phyloP scores from a whole-genome alignment of 83 land plant species.

The Picea abies region DNA sequence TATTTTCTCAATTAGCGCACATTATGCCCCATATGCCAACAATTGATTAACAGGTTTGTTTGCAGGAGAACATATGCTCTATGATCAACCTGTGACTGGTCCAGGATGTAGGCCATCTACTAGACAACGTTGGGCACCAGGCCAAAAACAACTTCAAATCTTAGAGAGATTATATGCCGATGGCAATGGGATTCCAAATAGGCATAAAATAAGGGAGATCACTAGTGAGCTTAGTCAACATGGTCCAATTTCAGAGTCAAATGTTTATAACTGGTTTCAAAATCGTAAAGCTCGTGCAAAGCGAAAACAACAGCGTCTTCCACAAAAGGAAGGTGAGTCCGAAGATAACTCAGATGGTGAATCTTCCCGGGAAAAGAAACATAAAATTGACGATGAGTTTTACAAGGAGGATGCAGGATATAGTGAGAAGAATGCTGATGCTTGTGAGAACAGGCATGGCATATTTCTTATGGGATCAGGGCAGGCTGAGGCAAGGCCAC shows the following conservation, averaged over 20 bases:
- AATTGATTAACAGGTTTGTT: background rate
- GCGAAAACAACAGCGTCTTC: constrained; percentile 36
- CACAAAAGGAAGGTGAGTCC: constrained; percentile 23
- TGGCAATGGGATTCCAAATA: constrained; percentile 54
- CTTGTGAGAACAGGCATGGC: background rate
- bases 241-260: constrained; percentile 51
- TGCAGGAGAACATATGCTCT: constrained; percentile 1
- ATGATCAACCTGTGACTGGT: background rate
- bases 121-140: constrained; percentile 58
- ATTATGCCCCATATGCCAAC: no score
- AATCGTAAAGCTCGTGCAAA: constrained; percentile 57
- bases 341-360: constrained; percentile 28
- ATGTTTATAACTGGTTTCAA: constrained; percentile 65
- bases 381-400: constrained; percentile 1
- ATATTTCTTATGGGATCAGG: background rate
- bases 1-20: no score
- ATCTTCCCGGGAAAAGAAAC: constrained; percentile 19
- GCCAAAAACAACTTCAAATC: constrained; percentile 50
- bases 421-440: constrained; percentile 1
- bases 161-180: constrained; percentile 45
- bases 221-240: constrained; percentile 49
- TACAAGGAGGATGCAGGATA: background rate
- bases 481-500: background rate
- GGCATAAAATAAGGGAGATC: constrained; percentile 52
- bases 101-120: constrained; percentile 21